Evolutionary conservation across 2,329 filamentous ascomycete genomes (phyloP), one percentile per base, ranked within the genome.

Genomic region (Aureobasidium musti): DNA sequence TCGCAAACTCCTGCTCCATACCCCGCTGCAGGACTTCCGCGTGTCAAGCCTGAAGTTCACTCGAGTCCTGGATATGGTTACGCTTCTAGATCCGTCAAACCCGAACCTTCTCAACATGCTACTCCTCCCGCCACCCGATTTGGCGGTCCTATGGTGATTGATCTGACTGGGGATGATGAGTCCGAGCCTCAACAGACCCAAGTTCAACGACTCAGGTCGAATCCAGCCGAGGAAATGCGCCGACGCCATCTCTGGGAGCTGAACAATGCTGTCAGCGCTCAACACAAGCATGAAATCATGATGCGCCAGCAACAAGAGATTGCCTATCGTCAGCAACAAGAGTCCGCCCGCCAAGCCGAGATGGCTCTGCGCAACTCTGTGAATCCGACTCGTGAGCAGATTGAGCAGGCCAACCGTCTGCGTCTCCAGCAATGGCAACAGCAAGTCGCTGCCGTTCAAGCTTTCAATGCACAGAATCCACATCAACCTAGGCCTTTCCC

Each of bases 31-130:
- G 21, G 5, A 7, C 19, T 7, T 5, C 21, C 66, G 14, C 45
- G 17, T 4, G 47, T 67, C 66, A 67, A 65, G 54, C 13, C 53
- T 3, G 66, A 67, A 49, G 23, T 21, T 23, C 35, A 60, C 13
- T 39, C 35, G 41, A 56, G 21, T 39, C 56, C 41, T 14, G 21
- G 17, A 19, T 19, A 47, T n/a, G 17, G 19, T 21, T 23, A 63
- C n/a, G 28, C 47, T 23, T 21, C 35, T 6, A 30, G 49, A 45
- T 35, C 47, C n/a, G n/a, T 64, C 47, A 64, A 64, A 37, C 23
- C 61, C 7, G 61, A 64, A 26, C n/a, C 49, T 10, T 35, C 11
- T 21, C 47, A 43, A 26, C 37, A 26, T 37, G 11, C 57, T 35
- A 28, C 49, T 11, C 19, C 61, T 13, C 7, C 37, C 10, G 23